These are phyloP conservation scores for Harrya chromipes DNA, from an alignment of 768 basidiomycete species.

Conservation along the genomic window DNA sequence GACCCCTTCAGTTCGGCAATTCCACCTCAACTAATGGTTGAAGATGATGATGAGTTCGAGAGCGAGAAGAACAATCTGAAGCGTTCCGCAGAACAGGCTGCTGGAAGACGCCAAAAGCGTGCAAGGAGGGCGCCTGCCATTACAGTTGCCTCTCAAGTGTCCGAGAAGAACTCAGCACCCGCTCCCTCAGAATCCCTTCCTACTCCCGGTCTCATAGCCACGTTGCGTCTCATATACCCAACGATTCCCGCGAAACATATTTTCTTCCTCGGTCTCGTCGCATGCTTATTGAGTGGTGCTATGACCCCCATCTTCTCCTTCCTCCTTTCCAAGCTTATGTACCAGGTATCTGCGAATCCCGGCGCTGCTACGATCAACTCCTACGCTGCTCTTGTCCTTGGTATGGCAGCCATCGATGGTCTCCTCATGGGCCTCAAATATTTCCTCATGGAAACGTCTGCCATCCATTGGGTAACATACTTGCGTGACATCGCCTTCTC, in stretches of 20 bases:
- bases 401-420: slow-evolving; percentile 74
- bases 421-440: slow-evolving; percentile 72
- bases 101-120: slow-evolving; percentile 33
- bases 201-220: slow-evolving; percentile 28
- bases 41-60: slow-evolving; percentile 41
- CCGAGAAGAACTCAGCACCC: slow-evolving; percentile 1
- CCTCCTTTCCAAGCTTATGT: slow-evolving; percentile 79
- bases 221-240: slow-evolving; percentile 58
- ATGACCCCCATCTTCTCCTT: slow-evolving; percentile 92
- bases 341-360: slow-evolving; percentile 70
- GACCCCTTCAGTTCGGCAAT: slow-evolving; percentile 14
- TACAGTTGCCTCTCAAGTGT: slow-evolving; percentile 7
- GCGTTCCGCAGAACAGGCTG: slow-evolving; percentile 38
- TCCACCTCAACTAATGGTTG: slow-evolving; percentile 21
- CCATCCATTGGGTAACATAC: slow-evolving; percentile 68
- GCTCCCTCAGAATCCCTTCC: neutral
- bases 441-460: slow-evolving; percentile 73
- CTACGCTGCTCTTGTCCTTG: slow-evolving; percentile 71
- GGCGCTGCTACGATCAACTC: slow-evolving; percentile 62
- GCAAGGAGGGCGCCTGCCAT: slow-evolving; percentile 9
- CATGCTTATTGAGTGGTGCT: slow-evolving; percentile 72
- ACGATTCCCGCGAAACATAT: slow-evolving; percentile 72
- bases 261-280: slow-evolving; percentile 63
- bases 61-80: slow-evolving; percentile 44
- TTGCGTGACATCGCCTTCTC: slow-evolving; percentile 57